Conservation (phyloP, 331 rosid species). For the Acacia pycnantha region DNA sequence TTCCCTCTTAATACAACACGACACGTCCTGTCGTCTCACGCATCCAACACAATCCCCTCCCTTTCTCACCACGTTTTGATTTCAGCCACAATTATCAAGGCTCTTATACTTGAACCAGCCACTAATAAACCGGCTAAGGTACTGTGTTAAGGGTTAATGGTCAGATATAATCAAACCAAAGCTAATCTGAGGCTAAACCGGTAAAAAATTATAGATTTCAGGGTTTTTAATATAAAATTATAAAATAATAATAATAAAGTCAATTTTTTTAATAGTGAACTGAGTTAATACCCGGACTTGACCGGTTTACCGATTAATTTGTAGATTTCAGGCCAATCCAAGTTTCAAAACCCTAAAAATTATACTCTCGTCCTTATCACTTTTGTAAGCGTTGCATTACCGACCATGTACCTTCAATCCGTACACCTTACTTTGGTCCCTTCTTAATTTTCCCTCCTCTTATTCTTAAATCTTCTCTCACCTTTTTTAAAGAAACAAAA, state of each 20-base stretch:
- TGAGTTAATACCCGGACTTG: fast-evolving
- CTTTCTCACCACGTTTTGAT: not conserved
- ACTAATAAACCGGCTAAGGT: too few relatives aligned
- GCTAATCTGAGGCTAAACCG: too few relatives aligned
- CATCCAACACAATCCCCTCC: not conserved
- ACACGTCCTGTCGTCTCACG: not conserved
- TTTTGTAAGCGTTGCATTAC: not conserved
- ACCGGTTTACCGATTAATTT: too few relatives aligned
- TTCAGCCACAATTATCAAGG: not conserved
- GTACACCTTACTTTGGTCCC: not conserved
- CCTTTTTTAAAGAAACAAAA: too few relatives aligned
- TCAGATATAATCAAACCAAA: too few relatives aligned
- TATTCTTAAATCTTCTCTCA: not conserved
- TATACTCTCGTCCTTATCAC: not conserved
- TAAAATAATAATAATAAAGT: too few relatives aligned
- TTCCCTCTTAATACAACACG: not conserved
- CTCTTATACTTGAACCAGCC: too few relatives aligned
- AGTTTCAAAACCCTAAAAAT: not conserved
- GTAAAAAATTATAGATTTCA: too few relatives aligned
- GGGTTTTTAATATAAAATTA: too few relatives aligned
- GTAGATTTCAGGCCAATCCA: too few relatives aligned
- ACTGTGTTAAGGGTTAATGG: too few relatives aligned
- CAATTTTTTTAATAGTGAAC: too few relatives aligned
- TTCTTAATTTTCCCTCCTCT: not conserved
- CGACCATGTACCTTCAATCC: not conserved